phyloP scores from a whole-genome alignment of 2,329 filamentous ascomycete species.

The Arthrinium phaeospermum region DNA sequence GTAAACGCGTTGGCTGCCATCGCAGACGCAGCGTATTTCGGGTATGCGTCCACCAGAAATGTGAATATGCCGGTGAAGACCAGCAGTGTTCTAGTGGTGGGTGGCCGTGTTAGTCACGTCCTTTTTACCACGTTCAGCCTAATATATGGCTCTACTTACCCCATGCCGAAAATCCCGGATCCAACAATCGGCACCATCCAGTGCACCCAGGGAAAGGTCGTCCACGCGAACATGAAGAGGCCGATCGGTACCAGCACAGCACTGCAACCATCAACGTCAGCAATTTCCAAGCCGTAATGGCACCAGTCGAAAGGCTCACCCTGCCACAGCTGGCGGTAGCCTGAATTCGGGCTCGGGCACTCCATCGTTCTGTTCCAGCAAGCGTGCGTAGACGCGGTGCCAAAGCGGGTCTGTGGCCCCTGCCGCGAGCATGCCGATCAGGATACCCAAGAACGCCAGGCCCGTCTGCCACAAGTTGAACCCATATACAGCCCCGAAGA shows the following conservation, averaged over 20 bases:
- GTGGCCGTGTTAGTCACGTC: background rate
- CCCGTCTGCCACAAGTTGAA: constrained; percentile 82
- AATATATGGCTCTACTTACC: constrained; percentile 53
- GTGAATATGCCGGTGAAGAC: constrained; percentile 87
- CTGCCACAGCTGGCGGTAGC: constrained; percentile 75
- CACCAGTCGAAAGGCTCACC: constrained; percentile 39
- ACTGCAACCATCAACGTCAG: background rate
- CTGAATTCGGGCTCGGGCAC: constrained; percentile 85
- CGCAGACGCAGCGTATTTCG: constrained; percentile 75
- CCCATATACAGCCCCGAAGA: constrained; percentile 76
- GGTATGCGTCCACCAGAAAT: constrained; percentile 74
- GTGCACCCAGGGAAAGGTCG: constrained; percentile 74
- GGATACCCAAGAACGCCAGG: constrained; percentile 76
- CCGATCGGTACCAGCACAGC: constrained; percentile 78
- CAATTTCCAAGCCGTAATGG: background rate
- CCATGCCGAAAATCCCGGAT: constrained; percentile 72
- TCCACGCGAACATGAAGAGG: constrained; percentile 90
- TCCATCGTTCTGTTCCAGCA: constrained; percentile 59
- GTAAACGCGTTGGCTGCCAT: constrained; percentile 85
- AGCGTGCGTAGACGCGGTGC: constrained; percentile 61
- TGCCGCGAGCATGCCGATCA: constrained; percentile 71
- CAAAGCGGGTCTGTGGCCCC: constrained; percentile 70
- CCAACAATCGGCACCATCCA: constrained; percentile 81
- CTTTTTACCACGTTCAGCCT: background rate
- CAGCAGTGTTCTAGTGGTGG: constrained; percentile 66